phyloP scores from a whole-genome alignment of 495 filamentous ascomycete genomes.

The Ascodesmis nigricans region DNA sequence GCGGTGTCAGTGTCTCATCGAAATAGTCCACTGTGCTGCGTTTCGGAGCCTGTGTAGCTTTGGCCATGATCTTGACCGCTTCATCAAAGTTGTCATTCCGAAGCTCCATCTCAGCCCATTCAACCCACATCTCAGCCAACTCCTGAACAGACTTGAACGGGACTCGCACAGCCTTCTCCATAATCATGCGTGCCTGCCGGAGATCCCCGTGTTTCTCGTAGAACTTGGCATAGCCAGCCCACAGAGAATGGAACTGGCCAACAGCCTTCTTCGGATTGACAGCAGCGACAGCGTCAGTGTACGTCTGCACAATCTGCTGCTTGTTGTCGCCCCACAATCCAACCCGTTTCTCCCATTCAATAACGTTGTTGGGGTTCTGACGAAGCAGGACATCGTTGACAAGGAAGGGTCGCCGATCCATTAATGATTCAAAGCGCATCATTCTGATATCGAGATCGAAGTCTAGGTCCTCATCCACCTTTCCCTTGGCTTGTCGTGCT shows the following conservation, averaged over 20 bases:
- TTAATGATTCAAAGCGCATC: slow-evolving; percentile 93
- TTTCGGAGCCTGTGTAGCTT: slow-evolving; percentile 87
- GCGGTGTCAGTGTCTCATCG: slow-evolving; percentile 79
- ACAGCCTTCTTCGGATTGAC: slow-evolving; percentile 89
- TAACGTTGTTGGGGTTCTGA: slow-evolving; percentile 91
- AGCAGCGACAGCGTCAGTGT: slow-evolving; percentile 78
- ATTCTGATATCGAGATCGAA: slow-evolving; percentile 93
- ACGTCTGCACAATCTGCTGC: slow-evolving; percentile 75
- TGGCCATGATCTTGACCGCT: slow-evolving; percentile 87
- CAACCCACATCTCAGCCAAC: slow-evolving; percentile 93
- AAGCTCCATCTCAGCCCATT: slow-evolving; percentile 96
- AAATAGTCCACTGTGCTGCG: slow-evolving; percentile 93
- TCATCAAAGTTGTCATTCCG: slow-evolving; percentile 89
- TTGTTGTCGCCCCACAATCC: slow-evolving; percentile 90
- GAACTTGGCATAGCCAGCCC: slow-evolving; percentile 94
- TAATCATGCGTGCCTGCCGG: slow-evolving; percentile 64
- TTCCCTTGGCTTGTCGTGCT: slow-evolving; percentile 56
- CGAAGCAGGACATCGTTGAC: slow-evolving; percentile 88
- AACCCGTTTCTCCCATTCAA: slow-evolving; percentile 92
- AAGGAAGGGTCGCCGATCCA: slow-evolving; percentile 91
- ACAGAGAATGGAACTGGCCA: slow-evolving; percentile 82
- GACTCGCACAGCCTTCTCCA: slow-evolving; percentile 95
- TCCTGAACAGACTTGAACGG: slow-evolving; percentile 89
- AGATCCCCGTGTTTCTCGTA: slow-evolving; percentile 83
- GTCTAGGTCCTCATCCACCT: slow-evolving; percentile 65